Evolutionary conservation across 1,284 basidiomycete genomes (phyloP).

Genomic region (Trichosporon coremiiforme): DNA sequence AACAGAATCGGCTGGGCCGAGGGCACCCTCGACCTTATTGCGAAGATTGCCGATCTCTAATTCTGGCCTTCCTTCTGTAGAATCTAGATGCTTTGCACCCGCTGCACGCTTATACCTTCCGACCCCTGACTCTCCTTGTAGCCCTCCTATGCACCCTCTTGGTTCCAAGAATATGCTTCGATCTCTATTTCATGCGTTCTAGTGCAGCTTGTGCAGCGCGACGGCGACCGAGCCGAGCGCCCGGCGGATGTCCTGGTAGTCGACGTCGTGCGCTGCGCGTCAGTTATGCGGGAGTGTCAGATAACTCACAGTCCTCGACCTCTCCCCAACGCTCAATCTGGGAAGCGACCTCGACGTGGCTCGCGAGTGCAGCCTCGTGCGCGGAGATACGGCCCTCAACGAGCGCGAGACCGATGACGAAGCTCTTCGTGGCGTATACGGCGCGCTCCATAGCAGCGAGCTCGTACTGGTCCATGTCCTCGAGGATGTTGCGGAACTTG

Average conservation of each 20-base stretch:
- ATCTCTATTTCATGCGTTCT: background rate
- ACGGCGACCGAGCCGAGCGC: conserved; percentile 79
- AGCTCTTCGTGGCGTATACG: conserved; percentile 87
- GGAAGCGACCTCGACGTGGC: conserved; percentile 89
- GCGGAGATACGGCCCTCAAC: conserved; percentile 73
- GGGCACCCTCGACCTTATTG: conserved; percentile 51
- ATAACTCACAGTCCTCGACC: conserved; percentile 89
- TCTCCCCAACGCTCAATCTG: conserved; percentile 98
- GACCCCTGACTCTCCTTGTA: background rate
- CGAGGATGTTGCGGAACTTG: conserved; percentile 65
- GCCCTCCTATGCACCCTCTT: background rate
- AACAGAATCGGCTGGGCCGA: conserved; percentile 50
- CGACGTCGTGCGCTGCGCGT: conserved; percentile 84
- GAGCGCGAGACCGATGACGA: conserved; percentile 83
- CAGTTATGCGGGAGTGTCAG: conserved; percentile 4
- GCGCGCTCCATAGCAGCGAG: conserved; percentile 91
- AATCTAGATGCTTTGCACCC: background rate
- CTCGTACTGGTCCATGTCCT: conserved; percentile 74
- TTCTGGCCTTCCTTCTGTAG: background rate
- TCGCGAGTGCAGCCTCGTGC: conserved; percentile 77
- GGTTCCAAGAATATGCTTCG: background rate
- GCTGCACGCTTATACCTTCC: background rate
- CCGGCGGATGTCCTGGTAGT: conserved; percentile 87
- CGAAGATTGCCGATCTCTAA: conserved; percentile 33
- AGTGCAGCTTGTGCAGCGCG: conserved; percentile 17